A percentile compares a stretch with the other conserved stretches of the same genome.
Conservation (phyloP, 768 basidiomycete species). For the Panus rudis region DNA sequence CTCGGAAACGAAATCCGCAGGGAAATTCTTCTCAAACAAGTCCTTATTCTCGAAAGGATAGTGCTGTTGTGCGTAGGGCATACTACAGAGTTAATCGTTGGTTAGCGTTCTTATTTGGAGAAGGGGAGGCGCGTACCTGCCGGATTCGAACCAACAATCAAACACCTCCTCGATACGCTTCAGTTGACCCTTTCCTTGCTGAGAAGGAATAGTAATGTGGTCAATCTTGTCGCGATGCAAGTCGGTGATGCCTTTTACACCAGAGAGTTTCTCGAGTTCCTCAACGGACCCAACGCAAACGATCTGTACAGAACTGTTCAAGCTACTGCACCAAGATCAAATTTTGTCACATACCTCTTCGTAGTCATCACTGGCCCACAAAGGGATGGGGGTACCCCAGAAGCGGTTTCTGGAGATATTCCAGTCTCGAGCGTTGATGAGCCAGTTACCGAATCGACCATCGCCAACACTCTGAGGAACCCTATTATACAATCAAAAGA, state of each 20-base stretch:
- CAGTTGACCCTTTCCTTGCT: constrained; percentile 76
- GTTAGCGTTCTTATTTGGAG: constrained; percentile 1
- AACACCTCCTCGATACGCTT: constrained; percentile 96
- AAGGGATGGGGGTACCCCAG: constrained; percentile 96
- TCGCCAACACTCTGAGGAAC: constrained; percentile 91
- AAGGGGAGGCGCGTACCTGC: constrained; percentile 80
- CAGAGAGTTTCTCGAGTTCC: constrained; percentile 82
- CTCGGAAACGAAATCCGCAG: constrained; percentile 95
- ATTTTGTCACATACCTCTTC: constrained; percentile 58
- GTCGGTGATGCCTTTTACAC: constrained; percentile 77
- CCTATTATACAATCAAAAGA: constrained; percentile 38
- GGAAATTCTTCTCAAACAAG: constrained; percentile 76
- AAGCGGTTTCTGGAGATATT: constrained; percentile 98
- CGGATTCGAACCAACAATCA: constrained; percentile 99
- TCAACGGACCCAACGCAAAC: constrained; percentile 83
- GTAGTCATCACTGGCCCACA: constrained; percentile 92
- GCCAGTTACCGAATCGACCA: constrained; percentile 93
- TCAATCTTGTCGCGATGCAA: constrained; percentile 94
- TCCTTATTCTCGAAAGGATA: constrained; percentile 98
- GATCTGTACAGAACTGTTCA: constrained; percentile 37
- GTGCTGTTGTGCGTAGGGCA: constrained; percentile 97
- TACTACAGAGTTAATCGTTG: too few species aligned
- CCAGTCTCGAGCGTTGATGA: constrained; percentile 98
- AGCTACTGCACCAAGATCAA: constrained; percentile 4
- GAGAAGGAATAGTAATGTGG: constrained; percentile 91